Percentiles rank a stretch among this genome's conserved stretches.
Evolutionary conservation across 192 early-diverging fungal genomes (phyloP).

Genomic region (Umbelopsis vinacea): DNA sequence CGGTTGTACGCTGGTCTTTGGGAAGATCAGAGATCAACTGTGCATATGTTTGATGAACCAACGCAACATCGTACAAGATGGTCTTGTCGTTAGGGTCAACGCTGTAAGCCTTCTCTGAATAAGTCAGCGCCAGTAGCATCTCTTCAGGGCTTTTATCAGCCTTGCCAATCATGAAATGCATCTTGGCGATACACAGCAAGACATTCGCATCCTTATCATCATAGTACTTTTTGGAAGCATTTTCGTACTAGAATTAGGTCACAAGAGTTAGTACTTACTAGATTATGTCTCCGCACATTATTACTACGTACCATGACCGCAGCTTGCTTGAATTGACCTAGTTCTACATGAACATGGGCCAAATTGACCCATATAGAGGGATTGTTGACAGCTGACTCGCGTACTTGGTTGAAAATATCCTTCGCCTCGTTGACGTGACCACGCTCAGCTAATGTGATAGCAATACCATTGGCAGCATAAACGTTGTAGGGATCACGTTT

Average conservation of each 20-base stretch:
- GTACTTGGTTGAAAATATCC: slow-evolving; percentile 63
- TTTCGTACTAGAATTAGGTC: slow-evolving; percentile 60
- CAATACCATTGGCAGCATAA: slow-evolving; percentile 86
- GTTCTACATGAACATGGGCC: slow-evolving; percentile 76
- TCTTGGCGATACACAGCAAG: slow-evolving; percentile 58
- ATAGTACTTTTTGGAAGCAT: slow-evolving; percentile 57
- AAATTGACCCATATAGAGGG: slow-evolving; percentile 70
- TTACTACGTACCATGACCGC: slow-evolving; percentile 62
- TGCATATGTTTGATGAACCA: slow-evolving; percentile 84
- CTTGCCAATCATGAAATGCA: slow-evolving; percentile 66
- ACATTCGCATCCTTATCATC: slow-evolving; percentile 55
- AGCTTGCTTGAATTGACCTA: slow-evolving; percentile 76
- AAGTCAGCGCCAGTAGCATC: slow-evolving; percentile 61
- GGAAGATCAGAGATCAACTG: slow-evolving; percentile 77
- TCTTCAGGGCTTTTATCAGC: slow-evolving; percentile 60
- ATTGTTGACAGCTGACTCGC: slow-evolving; percentile 46
- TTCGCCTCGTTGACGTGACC: slow-evolving; percentile 63
- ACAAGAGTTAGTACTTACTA: neutral
- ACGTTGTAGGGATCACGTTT: slow-evolving; percentile 70
- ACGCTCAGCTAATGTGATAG: slow-evolving; percentile 80
- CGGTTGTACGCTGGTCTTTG: slow-evolving; percentile 61
- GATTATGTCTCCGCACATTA: neutral
- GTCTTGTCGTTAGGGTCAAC: slow-evolving; percentile 61
- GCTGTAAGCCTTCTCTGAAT: slow-evolving; percentile 52
- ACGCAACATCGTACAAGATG: slow-evolving; percentile 70